These are phyloP conservation scores for Shiraia sp. DNA, from an alignment of 2,329 filamentous ascomycete genomes.

Conservation along the genomic window DNA sequence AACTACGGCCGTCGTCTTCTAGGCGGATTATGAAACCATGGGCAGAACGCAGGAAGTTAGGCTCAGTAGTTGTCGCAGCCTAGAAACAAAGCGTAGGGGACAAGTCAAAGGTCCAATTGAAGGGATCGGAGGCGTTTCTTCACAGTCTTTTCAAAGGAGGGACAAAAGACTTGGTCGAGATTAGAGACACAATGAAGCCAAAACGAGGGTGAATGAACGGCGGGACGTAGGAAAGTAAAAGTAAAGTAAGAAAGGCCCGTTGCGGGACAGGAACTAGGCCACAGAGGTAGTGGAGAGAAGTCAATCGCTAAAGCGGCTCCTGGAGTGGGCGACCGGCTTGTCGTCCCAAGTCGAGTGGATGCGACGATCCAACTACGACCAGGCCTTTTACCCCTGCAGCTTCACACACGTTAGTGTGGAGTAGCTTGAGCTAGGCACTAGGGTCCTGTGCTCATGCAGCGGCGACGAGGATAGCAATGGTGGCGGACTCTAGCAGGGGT, in stretches of 20 bases:
- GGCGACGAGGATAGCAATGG: constrained; percentile 21
- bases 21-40: constrained; percentile 34
- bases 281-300: constrained; percentile 22
- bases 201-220: constrained; percentile 24
- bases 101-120: constrained; percentile 9
- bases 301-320: constrained; percentile 28
- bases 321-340: constrained; percentile 35
- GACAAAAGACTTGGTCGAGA: constrained; percentile 26
- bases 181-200: constrained; percentile 25
- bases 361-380: constrained; percentile 34
- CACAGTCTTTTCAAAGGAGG: constrained; percentile 23
- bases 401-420: constrained; percentile 21
- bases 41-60: constrained; percentile 12
- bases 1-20: constrained; percentile 6
- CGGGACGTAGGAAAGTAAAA: constrained; percentile 34
- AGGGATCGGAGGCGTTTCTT: too few relatives aligned
- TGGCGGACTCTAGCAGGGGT: constrained; percentile 27
- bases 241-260: constrained; percentile 28
- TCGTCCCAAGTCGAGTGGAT: constrained; percentile 8
- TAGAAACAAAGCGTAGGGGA: constrained; percentile 20
- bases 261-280: constrained; percentile 22
- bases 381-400: constrained; percentile 31
- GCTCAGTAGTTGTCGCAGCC: constrained; percentile 26
- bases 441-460: constrained; percentile 22
- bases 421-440: constrained; percentile 30